Conservation (phyloP, 345 rosid genomes). For the Eucalyptus polybractea region DNA sequence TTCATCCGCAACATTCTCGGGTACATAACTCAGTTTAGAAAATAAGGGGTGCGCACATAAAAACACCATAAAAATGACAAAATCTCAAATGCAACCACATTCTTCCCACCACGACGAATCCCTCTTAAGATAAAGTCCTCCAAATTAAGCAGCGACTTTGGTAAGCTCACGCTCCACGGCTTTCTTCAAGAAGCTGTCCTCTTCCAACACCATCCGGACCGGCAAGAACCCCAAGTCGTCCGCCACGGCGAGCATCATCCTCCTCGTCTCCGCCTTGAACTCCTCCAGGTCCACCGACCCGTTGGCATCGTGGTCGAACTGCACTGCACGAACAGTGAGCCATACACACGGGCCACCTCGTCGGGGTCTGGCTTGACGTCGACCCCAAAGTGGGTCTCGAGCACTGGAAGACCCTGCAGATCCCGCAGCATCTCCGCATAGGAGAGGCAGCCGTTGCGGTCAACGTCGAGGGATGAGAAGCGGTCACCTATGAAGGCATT, state of each 20-base stretch:
- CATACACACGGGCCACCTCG: background rate
- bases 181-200: constrained; percentile 24
- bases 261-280: no score
- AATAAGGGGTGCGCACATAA: background rate
- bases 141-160: background rate
- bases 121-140: background rate
- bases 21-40: background rate
- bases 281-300: no score
- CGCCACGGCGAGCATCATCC: background rate
- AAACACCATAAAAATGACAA: background rate
- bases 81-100: background rate
- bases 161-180: constrained; percentile 29
- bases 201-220: constrained; percentile 32
- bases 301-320: no score
- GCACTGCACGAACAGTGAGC: no score
- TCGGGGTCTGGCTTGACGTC: background rate
- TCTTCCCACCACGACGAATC: background rate
- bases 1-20: background rate
- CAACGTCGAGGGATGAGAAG: background rate
- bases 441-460: background rate
- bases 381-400: background rate
- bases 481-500: background rate
- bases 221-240: constrained; percentile 27
- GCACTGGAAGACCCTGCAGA: background rate
- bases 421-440: background rate